These are phyloP conservation scores for Senna tora DNA, from an alignment of 306 rosid species.

Conservation along the genomic window DNA sequence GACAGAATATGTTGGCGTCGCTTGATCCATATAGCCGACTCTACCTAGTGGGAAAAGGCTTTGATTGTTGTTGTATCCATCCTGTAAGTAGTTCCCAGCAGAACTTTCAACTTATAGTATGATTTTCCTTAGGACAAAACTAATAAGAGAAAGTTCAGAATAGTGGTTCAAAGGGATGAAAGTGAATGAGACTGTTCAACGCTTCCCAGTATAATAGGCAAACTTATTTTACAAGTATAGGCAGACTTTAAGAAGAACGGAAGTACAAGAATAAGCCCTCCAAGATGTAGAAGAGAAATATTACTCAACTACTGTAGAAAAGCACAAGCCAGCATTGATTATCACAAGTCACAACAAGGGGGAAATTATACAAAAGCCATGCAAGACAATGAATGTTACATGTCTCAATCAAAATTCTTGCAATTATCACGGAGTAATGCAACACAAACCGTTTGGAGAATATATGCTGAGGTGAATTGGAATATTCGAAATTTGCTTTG, in stretches of 20 bases:
- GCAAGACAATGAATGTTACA: background rate
- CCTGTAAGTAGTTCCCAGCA: background rate
- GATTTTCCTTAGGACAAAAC: background rate
- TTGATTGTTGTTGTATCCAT: too few species aligned
- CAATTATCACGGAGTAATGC: slow-evolving; percentile 24
- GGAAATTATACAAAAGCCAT: background rate
- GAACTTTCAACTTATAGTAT: background rate
- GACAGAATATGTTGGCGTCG: too few species aligned
- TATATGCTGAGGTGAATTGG: slow-evolving; percentile 99
- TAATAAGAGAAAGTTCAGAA: background rate
- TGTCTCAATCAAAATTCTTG: slow-evolving; percentile 20
- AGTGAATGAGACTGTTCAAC: background rate
- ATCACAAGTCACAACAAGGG: background rate
- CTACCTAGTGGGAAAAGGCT: too few species aligned
- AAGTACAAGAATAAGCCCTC: background rate
- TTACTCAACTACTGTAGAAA: background rate
- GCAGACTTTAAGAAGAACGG: background rate
- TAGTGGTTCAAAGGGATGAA: background rate
- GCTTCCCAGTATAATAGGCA: background rate
- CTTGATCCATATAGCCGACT: too few species aligned
- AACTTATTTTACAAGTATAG: background rate
- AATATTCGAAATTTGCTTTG: slow-evolving; percentile 84
- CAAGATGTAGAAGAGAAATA: background rate
- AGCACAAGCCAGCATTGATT: background rate
- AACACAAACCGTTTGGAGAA: slow-evolving; percentile 89